Base-by-base conservation (phyloP, 352 stramenopile species). In the Phytophthora pisi region DNA sequence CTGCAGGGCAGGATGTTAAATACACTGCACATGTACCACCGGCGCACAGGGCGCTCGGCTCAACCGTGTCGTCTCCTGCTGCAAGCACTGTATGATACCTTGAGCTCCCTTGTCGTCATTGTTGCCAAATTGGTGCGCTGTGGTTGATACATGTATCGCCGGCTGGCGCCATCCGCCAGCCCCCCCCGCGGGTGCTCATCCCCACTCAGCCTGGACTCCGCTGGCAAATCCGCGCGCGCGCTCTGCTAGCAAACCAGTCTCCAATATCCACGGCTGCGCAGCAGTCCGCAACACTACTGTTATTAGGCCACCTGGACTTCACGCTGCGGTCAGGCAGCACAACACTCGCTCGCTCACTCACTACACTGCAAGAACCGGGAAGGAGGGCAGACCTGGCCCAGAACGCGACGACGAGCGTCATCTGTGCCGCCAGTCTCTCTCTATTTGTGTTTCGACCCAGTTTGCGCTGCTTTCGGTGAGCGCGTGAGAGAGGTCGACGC, bases 161-260 rank as follows among this genome's bases (percentile, higher is more conserved):
- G 28, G 28, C 28, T 31, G 28, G 28, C 28, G 28, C 5, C 28
- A 31, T 5, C 38, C 5, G 20, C 20, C 30, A 36, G 30, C 30
- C 7, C 9, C 30, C 30, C 34, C 43, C 18, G 18, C 43, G 30
- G 51, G 56, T 59, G 58, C 65, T 59, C 65, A 72, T 72, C 65
- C 40, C 52, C 47, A 46, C 10, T 16, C 18, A 4, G 31, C n/a
- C 54, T n/a, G 10, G 23, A 9, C 46, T 59, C 26, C 5, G 34
- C 28, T 13, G 46, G 50, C 57, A 70, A 70, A 70, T 70, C 64
- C 24, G 31, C 31, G 42, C 26, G 31, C n/a, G 42, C 64, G 53
- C 24, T 42, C 34, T 42, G 34, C 34, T 42, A 42, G 5, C 34
- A 15, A 42, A 42, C 34, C 63, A 72, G 36, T 72, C 52, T 53